Evolutionary conservation across 2,329 filamentous ascomycete genomes (phyloP).

Genomic region (Calonectria hawksworthii): DNA sequence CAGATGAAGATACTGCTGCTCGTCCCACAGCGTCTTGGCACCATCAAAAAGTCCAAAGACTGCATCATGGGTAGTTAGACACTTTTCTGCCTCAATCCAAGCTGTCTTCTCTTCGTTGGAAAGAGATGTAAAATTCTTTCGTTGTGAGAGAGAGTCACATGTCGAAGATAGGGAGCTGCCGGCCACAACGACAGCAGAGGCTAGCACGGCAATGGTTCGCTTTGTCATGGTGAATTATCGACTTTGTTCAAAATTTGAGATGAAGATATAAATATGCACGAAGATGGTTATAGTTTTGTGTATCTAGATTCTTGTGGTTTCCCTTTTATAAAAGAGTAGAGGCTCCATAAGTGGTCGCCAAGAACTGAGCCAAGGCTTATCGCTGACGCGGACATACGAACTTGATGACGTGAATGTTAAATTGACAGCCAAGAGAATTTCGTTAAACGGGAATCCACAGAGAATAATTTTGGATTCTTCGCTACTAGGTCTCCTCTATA

Average conservation of each 20-base stretch:
- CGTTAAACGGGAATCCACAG: not conserved
- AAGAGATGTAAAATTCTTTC: not conserved
- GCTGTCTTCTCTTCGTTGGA: not conserved
- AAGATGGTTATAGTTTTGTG: too few species aligned
- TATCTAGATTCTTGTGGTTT: too few species aligned
- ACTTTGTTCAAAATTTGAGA: too few species aligned
- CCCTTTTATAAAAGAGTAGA: not conserved
- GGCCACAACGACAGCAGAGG: not conserved
- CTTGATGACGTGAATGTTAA: not conserved
- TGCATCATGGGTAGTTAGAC: not conserved
- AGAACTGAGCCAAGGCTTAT: not conserved
- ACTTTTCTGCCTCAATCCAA: not conserved
- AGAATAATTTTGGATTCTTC: accelerated
- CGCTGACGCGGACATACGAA: not conserved
- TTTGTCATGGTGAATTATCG: not conserved
- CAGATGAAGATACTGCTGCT: not conserved
- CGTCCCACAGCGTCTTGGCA: not conserved
- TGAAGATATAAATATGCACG: too few species aligned
- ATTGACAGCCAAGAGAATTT: not conserved
- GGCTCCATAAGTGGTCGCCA: not conserved
- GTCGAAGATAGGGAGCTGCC: not conserved
- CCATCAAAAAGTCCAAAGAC: not conserved
- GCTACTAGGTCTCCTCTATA: not conserved
- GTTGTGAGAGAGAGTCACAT: not conserved
- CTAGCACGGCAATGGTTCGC: not conserved